Percentiles rank a stretch among this genome's conserved stretches.
phyloP scores from a whole-genome alignment of 2,329 filamentous ascomycete genomes.

The Aschersonia sp. region DNA sequence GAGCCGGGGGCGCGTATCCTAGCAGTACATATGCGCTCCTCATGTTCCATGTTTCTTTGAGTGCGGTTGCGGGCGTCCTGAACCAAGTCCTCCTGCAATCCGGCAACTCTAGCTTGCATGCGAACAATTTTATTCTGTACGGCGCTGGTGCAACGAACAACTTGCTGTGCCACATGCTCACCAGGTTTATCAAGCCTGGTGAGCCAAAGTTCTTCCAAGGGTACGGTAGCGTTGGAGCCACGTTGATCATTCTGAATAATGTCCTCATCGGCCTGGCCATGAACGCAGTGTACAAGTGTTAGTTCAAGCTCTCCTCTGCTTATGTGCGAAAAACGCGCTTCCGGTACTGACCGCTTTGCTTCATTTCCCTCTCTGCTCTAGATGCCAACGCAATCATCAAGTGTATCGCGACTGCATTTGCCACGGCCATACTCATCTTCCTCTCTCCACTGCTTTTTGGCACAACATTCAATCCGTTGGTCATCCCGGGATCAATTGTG shows the following conservation, averaged over 20 bases:
- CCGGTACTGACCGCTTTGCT: not conserved
- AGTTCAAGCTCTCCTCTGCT: constrained; percentile 1
- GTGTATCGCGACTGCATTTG: constrained; percentile 17
- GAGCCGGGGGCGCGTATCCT: constrained; percentile 14
- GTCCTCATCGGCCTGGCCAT: constrained; percentile 20
- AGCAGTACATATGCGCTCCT: constrained; percentile 15
- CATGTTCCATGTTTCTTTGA: constrained; percentile 16
- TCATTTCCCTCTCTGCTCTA: constrained; percentile 2
- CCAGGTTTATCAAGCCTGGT: constrained; percentile 10
- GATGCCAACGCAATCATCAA: constrained; percentile 19
- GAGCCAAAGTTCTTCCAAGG: constrained; percentile 11
- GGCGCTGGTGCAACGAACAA: constrained; percentile 14
- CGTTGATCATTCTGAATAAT: constrained; percentile 17
- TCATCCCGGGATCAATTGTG: constrained; percentile 14
- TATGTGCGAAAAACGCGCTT: too few species aligned
- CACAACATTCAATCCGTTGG: constrained; percentile 12
- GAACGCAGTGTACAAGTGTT: constrained; percentile 19
- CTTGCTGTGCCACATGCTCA: constrained; percentile 13
- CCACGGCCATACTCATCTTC: constrained; percentile 16
- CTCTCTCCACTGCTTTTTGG: constrained; percentile 15
- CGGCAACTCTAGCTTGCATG: constrained; percentile 16
- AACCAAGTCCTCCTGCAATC: constrained; percentile 18
- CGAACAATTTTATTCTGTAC: constrained; percentile 18
- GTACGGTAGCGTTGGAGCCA: constrained; percentile 12
- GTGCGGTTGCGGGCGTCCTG: constrained; percentile 17